These are phyloP conservation scores for Cicer judaicum DNA, from an alignment of 306 rosid genomes.

Conservation along the genomic window DNA sequence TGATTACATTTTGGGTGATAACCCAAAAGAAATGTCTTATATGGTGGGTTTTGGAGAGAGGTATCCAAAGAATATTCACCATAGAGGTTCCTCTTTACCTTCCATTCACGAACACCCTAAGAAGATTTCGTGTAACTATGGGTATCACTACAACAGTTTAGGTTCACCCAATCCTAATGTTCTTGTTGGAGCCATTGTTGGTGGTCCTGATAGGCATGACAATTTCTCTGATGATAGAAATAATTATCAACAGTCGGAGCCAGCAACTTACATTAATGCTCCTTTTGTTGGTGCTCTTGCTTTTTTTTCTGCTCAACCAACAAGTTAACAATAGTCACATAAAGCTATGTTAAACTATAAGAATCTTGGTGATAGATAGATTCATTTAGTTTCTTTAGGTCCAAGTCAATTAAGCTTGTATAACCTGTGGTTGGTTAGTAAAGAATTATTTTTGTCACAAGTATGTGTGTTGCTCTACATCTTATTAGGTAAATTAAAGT, in stretches of 20 bases:
- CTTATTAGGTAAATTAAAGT: not conserved
- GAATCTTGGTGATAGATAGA: constrained; percentile 5
- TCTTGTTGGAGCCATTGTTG: constrained; percentile 79
- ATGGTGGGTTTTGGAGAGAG: constrained; percentile 84
- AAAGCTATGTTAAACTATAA: not conserved
- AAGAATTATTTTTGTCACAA: not conserved
- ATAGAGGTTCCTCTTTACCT: constrained; percentile 82
- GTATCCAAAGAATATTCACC: constrained; percentile 73
- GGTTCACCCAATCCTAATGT: constrained; percentile 72
- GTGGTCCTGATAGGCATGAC: constrained; percentile 85
- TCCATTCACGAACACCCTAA: constrained; percentile 52
- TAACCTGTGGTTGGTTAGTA: not conserved
- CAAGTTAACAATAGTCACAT: constrained; percentile 18
- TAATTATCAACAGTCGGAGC: constrained; percentile 86
- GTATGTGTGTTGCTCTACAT: not conserved
- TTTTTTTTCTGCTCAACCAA: constrained; percentile 49
- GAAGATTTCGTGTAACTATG: constrained; percentile 60
- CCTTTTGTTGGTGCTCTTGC: constrained; percentile 86
- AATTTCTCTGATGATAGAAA: constrained; percentile 72
- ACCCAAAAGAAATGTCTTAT: constrained; percentile 73
- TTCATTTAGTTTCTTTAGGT: not conserved
- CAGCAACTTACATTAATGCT: constrained; percentile 89
- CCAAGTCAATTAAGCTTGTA: not conserved
- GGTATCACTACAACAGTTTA: constrained; percentile 62
- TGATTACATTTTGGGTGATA: constrained; percentile 81